Base-by-base conservation (phyloP, 495 filamentous ascomycete species). In the Darksidea phi region DNA sequence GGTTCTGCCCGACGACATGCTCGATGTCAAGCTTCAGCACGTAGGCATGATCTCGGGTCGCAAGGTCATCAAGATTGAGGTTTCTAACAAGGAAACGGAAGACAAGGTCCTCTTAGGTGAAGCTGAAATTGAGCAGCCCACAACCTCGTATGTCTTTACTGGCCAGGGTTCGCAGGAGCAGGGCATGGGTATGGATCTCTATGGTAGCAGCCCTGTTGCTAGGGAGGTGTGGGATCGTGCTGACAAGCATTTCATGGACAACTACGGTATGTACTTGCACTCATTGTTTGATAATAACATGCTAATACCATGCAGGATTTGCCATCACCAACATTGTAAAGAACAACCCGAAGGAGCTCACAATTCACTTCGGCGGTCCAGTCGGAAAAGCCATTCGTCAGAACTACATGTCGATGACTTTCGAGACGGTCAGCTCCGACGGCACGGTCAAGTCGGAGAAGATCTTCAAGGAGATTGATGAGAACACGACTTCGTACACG, bases 381-480 rank as follows among this genome's bases (percentile, higher is more conserved):
- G 88, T 90, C 26, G 94, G 94, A 66, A 97, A 97, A 76, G 90
- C 91, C 34, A 99, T 99, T 62, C 89, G 95, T 56, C 84, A 95
- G 70, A 97, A 97, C 74, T 99, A 99, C 80, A 97, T 97, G 91
- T 85, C 92, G 26, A 99, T 99, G 94, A 97, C 95, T 59, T 97
- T 97, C 76, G 95, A 99, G 77, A 90, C 91, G 5, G 90, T 99
- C 36, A 87, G 87, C 46, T 78, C 89, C 6, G 94, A 99, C 70
- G 94, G 94, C 8, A 82, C 84, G 5, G 88, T 93, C 76, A 97
- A 96, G 75, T 96, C 95, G 1, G 94, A 98, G 78, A 95, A 94
- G 78, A 97, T 98, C 70, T 98, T 98, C 85, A 97, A 97, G 78
- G 91, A 94, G 65, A 89, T 97, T 56, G 80, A 88, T 66, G 93